Base-by-base conservation (phyloP, 768 basidiomycete species). In the Lactarius trivialis region DNA sequence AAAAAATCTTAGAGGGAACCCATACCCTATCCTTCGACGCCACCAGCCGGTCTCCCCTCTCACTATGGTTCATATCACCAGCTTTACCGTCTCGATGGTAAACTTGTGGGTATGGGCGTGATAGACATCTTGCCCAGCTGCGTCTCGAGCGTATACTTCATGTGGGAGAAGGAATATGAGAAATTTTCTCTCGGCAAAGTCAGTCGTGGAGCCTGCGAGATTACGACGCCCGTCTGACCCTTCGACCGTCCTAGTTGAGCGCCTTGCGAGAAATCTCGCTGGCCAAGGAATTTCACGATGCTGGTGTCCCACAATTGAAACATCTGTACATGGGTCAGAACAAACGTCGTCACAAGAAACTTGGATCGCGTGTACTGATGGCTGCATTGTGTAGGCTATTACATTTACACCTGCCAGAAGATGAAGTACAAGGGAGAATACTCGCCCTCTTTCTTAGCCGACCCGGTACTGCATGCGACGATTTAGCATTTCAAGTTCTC, bases 341-440 rank as follows among this genome's bases (percentile, higher is more conserved):
- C 19, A 7, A 66, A 4, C 19, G 7, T 53, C 26, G 56, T 14
- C 14, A 55, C 19, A 26, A 33, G 48, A 34, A 28, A 1, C 24
- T 45, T 17, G 11, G 56, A 52, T 54, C 26, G 4, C 24, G 7
- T 12, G 5, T 30, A 24, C 32, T 51, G 32, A 58, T 19, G 5
- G 19, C 24, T 21, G 26, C 43, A 32, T 34, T 45, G 8, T 17
- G 14, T 68, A 97, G 95, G 95, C 7, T 98, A 85, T 73, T 98
- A 98, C 72, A 89, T 98, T 41, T 82, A 97, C 68, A 85, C 89
- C 2, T 98, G 95, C 70, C 82, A 77, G 55, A 99, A 99, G 74
- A 98, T 98, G 97, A 80, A 80, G 59, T 98, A 99, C 75, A 99
- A 99, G 70, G 94, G 86, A 32, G 93, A 97, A 59, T 99, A 95